A percentile compares a stretch with the other conserved stretches of the same genome.
Evolutionary conservation across 2,329 filamentous ascomycete species (phyloP).

Genomic region (Samsoniella hepiali): DNA sequence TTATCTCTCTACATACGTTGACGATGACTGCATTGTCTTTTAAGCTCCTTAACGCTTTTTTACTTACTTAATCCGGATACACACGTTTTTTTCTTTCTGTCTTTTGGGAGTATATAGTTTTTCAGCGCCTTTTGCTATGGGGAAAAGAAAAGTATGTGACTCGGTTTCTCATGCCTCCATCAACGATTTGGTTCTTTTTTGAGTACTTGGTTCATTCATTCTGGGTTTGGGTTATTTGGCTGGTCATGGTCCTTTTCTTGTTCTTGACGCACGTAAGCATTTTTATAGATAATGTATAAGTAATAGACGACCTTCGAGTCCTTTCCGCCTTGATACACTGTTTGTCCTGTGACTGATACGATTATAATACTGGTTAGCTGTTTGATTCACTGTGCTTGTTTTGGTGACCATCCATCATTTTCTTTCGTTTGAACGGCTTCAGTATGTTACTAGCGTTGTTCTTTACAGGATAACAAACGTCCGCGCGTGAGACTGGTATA

Average conservation of each 20-base stretch:
- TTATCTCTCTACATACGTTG: neutral
- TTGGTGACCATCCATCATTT: too few relatives aligned
- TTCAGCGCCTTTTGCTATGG: neutral
- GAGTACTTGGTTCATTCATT: neutral
- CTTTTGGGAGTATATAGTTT: neutral
- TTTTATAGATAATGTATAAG: constrained; percentile 12
- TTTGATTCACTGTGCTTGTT: too few relatives aligned
- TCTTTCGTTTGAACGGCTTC: too few relatives aligned
- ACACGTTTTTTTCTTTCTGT: neutral
- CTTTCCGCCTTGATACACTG: too few relatives aligned
- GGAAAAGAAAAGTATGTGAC: neutral
- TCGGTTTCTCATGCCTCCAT: neutral
- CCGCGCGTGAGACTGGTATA: too few relatives aligned
- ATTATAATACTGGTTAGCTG: too few relatives aligned
- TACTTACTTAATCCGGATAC: neutral
- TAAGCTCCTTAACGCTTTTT: too few relatives aligned
- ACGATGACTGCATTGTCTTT: neutral
- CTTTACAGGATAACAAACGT: too few relatives aligned
- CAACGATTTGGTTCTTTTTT: neutral
- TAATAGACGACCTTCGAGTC: constrained; percentile 6
- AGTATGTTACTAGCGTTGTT: too few relatives aligned
- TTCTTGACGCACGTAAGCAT: neutral
- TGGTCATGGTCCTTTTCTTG: neutral
- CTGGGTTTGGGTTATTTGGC: neutral
- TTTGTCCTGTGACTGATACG: too few relatives aligned